A percentile compares a stretch with the other conserved stretches of the same genome.
Evolutionary conservation across 495 filamentous ascomycete species (phyloP).

Genomic region (Geopyxis carbonaria): DNA sequence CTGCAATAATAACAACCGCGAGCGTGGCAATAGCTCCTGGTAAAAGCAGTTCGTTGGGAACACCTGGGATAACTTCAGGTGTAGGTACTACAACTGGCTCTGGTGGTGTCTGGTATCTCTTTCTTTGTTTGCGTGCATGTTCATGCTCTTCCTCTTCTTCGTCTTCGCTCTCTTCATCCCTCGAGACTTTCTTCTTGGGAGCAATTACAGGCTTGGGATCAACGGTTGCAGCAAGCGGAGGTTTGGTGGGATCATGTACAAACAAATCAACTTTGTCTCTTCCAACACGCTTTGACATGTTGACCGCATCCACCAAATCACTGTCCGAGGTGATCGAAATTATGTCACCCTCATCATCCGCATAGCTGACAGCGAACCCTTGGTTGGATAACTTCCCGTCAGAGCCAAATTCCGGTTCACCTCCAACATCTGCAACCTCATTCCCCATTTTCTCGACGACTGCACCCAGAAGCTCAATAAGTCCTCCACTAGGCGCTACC

Average conservation of each 20-base stretch:
- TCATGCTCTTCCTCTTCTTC: slow-evolving; percentile 48
- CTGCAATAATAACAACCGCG: slow-evolving; percentile 81
- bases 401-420: slow-evolving; percentile 49
- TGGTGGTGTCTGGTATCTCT: slow-evolving; percentile 18
- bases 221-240: slow-evolving; percentile 49
- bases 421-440: slow-evolving; percentile 79
- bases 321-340: slow-evolving; percentile 94
- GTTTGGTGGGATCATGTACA: slow-evolving; percentile 80
- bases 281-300: slow-evolving; percentile 54
- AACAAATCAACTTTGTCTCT: slow-evolving; percentile 93
- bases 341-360: slow-evolving; percentile 94
- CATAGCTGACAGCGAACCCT: slow-evolving; percentile 90
- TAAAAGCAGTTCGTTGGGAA: slow-evolving; percentile 86
- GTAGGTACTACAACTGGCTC: slow-evolving; percentile 26
- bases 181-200: slow-evolving; percentile 35
- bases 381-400: slow-evolving; percentile 61
- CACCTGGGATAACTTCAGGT: slow-evolving; percentile 58
- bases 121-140: slow-evolving; percentile 30
- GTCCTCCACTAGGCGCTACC: slow-evolving; percentile 59
- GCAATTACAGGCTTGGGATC: slow-evolving; percentile 48
- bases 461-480: slow-evolving; percentile 60
- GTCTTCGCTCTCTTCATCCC: slow-evolving; percentile 32
- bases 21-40: slow-evolving; percentile 90
- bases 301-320: slow-evolving; percentile 80
- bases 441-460: slow-evolving; percentile 72